A percentile compares a stretch with the other conserved stretches of the same genome.
phyloP scores from a whole-genome alignment of 805 yeast genomes.

The Candida wancherniae region DNA sequence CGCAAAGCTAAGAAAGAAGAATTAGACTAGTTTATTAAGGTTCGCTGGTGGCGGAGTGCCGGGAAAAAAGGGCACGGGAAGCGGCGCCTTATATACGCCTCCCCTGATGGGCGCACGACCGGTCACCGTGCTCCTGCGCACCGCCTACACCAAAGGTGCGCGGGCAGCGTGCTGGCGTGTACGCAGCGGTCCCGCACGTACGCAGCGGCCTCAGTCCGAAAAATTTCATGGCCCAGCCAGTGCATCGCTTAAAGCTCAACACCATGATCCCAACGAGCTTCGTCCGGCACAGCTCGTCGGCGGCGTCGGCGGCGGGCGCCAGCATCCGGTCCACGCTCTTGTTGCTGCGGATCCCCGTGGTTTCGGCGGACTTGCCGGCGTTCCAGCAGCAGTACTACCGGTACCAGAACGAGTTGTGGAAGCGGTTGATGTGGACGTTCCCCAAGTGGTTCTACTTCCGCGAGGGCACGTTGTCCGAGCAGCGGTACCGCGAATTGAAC shows the following conservation, averaged over 20 bases:
- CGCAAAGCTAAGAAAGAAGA: no score
- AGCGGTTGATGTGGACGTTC: constrained; percentile 94
- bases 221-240: constrained; percentile 7
- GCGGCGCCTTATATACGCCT: constrained; percentile 6
- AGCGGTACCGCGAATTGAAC: constrained; percentile 70
- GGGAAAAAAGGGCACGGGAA: neutral
- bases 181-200: constrained; percentile 8
- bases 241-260: neutral
- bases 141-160: neutral
- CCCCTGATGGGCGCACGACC: constrained; percentile 12
- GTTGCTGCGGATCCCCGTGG: constrained; percentile 76
- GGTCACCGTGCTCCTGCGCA: neutral
- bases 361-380: constrained; percentile 68
- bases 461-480: constrained; percentile 84
- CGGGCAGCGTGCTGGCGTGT: constrained; percentile 3
- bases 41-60: no score
- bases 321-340: constrained; percentile 42
- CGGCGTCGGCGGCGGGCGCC: constrained; percentile 24
- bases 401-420: constrained; percentile 82
- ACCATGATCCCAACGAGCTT: constrained; percentile 13
- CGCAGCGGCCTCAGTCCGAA: constrained; percentile 10
- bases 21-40: no score
- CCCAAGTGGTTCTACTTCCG: constrained; percentile 90
- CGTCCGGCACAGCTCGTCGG: constrained; percentile 14
- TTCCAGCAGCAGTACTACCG: constrained; percentile 73